Percentiles rank a stretch among this genome's conserved stretches.
Evolutionary conservation across 441 rosid genomes (phyloP).

Genomic region (Mallotus japonicus): DNA sequence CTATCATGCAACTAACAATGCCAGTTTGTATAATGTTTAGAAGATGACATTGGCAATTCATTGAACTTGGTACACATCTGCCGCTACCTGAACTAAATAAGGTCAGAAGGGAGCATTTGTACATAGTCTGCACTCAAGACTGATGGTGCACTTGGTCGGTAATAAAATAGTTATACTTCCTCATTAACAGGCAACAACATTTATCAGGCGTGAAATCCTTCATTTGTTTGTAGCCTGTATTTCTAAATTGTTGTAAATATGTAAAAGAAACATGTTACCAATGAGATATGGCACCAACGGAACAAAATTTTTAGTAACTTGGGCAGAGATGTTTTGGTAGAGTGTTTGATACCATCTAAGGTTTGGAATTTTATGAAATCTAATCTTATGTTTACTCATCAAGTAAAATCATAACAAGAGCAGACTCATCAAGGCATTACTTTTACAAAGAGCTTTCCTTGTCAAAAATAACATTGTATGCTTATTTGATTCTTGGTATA

Average conservation of each 20-base stretch:
- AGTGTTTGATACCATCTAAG: no score
- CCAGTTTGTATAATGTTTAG: not conserved
- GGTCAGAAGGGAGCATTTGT: not conserved
- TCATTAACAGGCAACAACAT: no score
- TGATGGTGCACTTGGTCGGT: not conserved
- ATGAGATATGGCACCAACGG: no score
- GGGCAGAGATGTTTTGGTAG: no score
- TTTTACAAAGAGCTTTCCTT: not conserved
- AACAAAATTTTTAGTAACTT: no score
- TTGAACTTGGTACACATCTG: not conserved
- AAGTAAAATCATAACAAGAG: not conserved
- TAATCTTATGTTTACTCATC: no score
- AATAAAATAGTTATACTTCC: not conserved
- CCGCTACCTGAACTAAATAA: not conserved
- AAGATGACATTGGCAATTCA: not conserved
- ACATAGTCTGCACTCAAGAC: not conserved
- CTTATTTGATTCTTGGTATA: not conserved
- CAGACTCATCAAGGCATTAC: no score
- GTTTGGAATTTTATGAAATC: no score
- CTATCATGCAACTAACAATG: not conserved
- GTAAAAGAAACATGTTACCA: not conserved
- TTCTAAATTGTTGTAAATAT: not conserved
- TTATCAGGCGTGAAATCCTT: not conserved
- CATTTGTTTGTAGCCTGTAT: not conserved
- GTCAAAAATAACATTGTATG: slow-evolving; percentile 4